Evolutionary conservation across 2,329 filamentous ascomycete species (phyloP).

Genomic region (Diaporthe longicolla): DNA sequence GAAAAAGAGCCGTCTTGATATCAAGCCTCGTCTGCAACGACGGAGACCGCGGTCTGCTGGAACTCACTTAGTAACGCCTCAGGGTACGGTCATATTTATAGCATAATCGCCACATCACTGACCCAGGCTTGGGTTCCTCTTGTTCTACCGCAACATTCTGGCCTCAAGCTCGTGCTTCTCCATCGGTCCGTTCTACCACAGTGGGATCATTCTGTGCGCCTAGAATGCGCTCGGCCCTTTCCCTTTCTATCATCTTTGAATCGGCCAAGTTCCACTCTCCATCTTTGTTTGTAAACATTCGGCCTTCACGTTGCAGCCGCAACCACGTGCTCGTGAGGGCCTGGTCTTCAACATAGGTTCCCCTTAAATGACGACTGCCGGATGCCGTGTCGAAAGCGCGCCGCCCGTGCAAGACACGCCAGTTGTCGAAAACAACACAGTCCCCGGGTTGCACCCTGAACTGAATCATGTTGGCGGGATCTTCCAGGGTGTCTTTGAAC

Average conservation of each 20-base stretch:
- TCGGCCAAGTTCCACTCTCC: no score
- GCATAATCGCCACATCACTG: not conserved
- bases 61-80: not conserved
- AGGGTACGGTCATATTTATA: not conserved
- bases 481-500: slow-evolving; percentile 74
- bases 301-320: slow-evolving; percentile 7
- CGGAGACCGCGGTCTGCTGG: not conserved
- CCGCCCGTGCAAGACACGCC: slow-evolving; percentile 85
- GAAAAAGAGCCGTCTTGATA: not conserved
- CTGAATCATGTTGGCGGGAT: slow-evolving; percentile 73
- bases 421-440: slow-evolving; percentile 92
- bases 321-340: slow-evolving; percentile 46
- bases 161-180: not conserved
- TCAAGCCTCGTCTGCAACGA: not conserved
- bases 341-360: slow-evolving; percentile 80
- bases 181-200: not conserved
- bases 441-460: slow-evolving; percentile 84
- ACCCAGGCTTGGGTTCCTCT: not conserved
- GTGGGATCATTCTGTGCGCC: no score
- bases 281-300: not conserved
- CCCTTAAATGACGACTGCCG: slow-evolving; percentile 85
- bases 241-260: not conserved
- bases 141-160: not conserved
- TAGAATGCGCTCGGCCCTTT: not conserved
- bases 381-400: slow-evolving; percentile 77